Percentiles rank a stretch among this genome's conserved stretches.
Conservation (phyloP, 331 rosid genomes). For the Phaseolus coccineus region DNA sequence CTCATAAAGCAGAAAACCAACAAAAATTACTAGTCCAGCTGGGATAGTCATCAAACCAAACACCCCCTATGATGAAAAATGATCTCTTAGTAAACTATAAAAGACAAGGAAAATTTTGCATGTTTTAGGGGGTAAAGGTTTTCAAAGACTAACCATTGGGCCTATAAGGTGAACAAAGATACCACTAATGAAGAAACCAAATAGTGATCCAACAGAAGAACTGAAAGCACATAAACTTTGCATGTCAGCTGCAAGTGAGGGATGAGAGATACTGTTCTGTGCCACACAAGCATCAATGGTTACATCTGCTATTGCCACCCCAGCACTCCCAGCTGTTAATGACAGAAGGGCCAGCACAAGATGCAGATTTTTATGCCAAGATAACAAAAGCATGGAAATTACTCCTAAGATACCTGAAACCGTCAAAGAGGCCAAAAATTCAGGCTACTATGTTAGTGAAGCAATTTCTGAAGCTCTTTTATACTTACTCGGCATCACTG, state of each 20-base stretch:
- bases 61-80: slow-evolving; percentile 67
- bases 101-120: neutral
- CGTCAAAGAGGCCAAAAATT: slow-evolving; percentile 26
- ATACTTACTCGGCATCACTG: neutral
- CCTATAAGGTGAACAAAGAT: slow-evolving; percentile 88
- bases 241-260: slow-evolving; percentile 84
- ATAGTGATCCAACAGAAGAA: slow-evolving; percentile 78
- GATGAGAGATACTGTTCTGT: slow-evolving; percentile 80
- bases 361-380: slow-evolving; percentile 72
- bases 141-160: slow-evolving; percentile 72
- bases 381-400: slow-evolving; percentile 70
- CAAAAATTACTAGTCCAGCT: slow-evolving; percentile 67
- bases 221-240: slow-evolving; percentile 96
- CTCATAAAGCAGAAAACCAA: slow-evolving; percentile 78
- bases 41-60: slow-evolving; percentile 90
- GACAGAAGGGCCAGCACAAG: slow-evolving; percentile 74
- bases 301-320: slow-evolving; percentile 93
- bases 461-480: slow-evolving; percentile 22
- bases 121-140: neutral
- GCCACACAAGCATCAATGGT: slow-evolving; percentile 96
- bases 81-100: neutral
- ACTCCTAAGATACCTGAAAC: slow-evolving; percentile 69
- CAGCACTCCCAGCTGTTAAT: slow-evolving; percentile 82
- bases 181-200: slow-evolving; percentile 90
- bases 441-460: slow-evolving; percentile 34